Evolutionary conservation across 1,284 basidiomycete genomes (phyloP).

Genomic region (Irpex lacteus): DNA sequence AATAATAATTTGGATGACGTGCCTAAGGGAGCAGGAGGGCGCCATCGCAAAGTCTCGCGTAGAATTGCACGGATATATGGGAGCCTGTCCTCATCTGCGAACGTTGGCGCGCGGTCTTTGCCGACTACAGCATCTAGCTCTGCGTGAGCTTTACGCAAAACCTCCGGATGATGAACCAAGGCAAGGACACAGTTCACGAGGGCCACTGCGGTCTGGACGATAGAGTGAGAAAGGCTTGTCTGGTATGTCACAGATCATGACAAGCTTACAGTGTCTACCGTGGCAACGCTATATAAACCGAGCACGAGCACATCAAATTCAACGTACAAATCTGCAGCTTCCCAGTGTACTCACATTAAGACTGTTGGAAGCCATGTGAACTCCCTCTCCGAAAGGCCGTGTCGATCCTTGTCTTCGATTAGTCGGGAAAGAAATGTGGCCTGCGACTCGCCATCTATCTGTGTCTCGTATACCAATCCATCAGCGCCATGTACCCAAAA

Average conservation of each 20-base stretch:
- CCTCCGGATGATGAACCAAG: slow-evolving; percentile 37
- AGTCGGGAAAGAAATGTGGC: not conserved
- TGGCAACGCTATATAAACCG: not conserved
- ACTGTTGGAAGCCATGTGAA: not conserved
- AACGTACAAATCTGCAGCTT: slow-evolving; percentile 4
- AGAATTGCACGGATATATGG: slow-evolving; percentile 40
- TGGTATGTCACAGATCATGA: not conserved
- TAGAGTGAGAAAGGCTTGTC: not conserved
- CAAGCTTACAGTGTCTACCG: not conserved
- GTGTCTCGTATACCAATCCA: not conserved
- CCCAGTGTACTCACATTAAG: not conserved
- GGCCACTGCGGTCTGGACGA: slow-evolving; percentile 37
- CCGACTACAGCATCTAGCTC: slow-evolving; percentile 41
- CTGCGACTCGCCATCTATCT: not conserved
- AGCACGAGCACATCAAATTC: not conserved
- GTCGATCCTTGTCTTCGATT: not conserved
- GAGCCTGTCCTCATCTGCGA: slow-evolving; percentile 35
- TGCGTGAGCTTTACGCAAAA: slow-evolving; percentile 34
- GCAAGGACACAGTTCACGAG: slow-evolving; percentile 37
- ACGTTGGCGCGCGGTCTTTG: slow-evolving; percentile 35
- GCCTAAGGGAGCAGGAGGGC: slow-evolving; percentile 4
- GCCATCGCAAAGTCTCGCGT: slow-evolving; percentile 32
- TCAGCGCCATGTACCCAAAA: not conserved
- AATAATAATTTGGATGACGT: not conserved
- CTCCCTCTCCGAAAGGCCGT: not conserved